These are phyloP conservation scores for Rhynchospora breviuscula DNA, from an alignment of 176 grass and related monocot genomes.

Conservation along the genomic window DNA sequence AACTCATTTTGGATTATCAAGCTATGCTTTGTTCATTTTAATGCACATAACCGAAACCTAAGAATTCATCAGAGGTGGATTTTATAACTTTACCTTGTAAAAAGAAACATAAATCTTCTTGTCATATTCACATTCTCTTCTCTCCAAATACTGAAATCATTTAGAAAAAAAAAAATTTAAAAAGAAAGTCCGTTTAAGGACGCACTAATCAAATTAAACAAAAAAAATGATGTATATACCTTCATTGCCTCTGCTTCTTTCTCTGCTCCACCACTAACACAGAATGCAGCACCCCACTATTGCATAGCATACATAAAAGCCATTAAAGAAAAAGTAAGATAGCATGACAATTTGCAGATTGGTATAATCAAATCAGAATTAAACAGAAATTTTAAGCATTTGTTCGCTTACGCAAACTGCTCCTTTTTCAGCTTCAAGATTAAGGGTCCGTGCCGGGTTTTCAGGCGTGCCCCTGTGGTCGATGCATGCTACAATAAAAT, in stretches of 20 bases:
- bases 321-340: not conserved
- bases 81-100: conserved; percentile 32
- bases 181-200: not conserved
- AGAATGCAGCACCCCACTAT: conserved; percentile 44
- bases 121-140: conserved; percentile 52
- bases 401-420: conserved; percentile 59
- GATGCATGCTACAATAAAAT: conserved; percentile 53
- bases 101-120: conserved; percentile 24
- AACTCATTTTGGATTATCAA: not conserved
- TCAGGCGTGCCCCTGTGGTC: conserved; percentile 81
- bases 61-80: not conserved
- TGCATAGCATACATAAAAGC: not conserved
- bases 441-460: conserved; percentile 75
- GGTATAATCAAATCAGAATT: not conserved
- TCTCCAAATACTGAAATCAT: conserved; percentile 38
- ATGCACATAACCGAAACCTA: not conserved
- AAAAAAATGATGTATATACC: conserved; percentile 19
- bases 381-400: not conserved
- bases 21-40: not conserved
- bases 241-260: conserved; percentile 32
- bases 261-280: conserved; percentile 27
- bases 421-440: conserved; percentile 55
- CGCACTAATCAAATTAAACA: not conserved
- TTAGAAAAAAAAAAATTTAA: not conserved
- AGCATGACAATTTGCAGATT: not conserved